Base-by-base conservation (phyloP, 2,329 filamentous ascomycete species). In the Cercospora sesami region DNA sequence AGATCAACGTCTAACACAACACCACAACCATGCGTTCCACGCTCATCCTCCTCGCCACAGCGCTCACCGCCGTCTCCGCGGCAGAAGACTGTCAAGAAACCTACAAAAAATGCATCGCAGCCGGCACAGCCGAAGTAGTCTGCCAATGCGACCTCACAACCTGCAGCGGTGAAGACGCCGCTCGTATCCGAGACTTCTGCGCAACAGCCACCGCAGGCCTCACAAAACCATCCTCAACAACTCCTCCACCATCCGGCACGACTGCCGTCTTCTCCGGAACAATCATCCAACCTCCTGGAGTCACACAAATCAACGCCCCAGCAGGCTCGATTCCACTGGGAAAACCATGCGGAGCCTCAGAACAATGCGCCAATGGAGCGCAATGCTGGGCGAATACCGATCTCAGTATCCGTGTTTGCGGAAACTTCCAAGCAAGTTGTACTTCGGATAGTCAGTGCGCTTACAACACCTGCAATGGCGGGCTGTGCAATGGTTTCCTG, bases 401-500 rank as follows among this genome's bases (percentile, higher is more conserved):
- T 5, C 53, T 62, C 16, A 63, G 45, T n/a, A 72, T 70, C 28
- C 69, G 58, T 2, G 18, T 48, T 1, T 74, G 73, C 51, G 73
- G 73, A 16, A 73, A 71, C 12, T 73, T 71, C 69, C 71, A 73
- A 36, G 73, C 73, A 10, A 71, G 63, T 3, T 74, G 73, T 65
- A 67, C 53, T 3, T 63, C 36, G 26, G 66, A 73, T 42, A 33
- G 51, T 7, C 72, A 74, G 63, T 74, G 73, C 63, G 73, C 73
- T 0, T 71, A 63, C 68, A 74, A 74, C 60, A 71, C 69, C 16
- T 73, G 73, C 70, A 70, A 71, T 53, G 66, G 68, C 10, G 72
- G 72, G 1, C 45, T 73, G 28, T 74, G 73, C 68, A 72, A 68
- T 28, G 73, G 73, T 5, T 48, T 48, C 45, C 45, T 48, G 9